These are phyloP conservation scores for Megacollybia marginata DNA, from an alignment of 768 basidiomycete genomes.

Conservation along the genomic window DNA sequence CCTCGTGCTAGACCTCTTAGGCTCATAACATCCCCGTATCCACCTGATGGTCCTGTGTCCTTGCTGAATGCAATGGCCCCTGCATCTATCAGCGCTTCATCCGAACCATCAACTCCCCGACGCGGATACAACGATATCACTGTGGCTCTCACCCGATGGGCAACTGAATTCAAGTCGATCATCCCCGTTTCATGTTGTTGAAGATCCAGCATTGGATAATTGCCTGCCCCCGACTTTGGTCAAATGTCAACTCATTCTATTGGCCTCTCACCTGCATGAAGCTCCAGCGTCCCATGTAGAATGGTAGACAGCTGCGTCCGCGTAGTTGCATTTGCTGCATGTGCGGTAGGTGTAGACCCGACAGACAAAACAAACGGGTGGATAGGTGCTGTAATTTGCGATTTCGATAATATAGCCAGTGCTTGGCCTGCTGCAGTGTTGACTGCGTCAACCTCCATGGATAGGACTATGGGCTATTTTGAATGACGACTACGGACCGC, in stretches of 20 bases:
- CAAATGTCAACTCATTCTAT: not conserved
- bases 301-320: conserved; percentile 33
- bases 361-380: conserved; percentile 67
- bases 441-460: conserved; percentile 63
- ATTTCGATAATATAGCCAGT: conserved; percentile 34
- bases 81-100: conserved; percentile 77
- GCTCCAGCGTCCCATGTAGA: conserved; percentile 59
- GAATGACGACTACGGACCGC: too few relatives aligned
- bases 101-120: conserved; percentile 48
- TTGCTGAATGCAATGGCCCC: conserved; percentile 86
- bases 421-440: conserved; percentile 57
- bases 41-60: conserved; percentile 68
- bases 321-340: conserved; percentile 56
- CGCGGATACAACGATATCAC: conserved; percentile 78
- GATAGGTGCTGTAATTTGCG: conserved; percentile 23
- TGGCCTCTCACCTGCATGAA: conserved; percentile 59
- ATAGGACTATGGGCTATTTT: conserved; percentile 33
- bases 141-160: conserved; percentile 62
- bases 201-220: conserved; percentile 78
- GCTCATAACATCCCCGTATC: conserved; percentile 67
- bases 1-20: conserved; percentile 25
- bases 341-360: conserved; percentile 85
- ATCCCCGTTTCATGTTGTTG: conserved; percentile 76
- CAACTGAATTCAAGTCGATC: conserved; percentile 45
- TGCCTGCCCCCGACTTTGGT: conserved; percentile 35